Evolutionary conservation across 345 rosid species (phyloP), one percentile per base, ranked within the genome.

Genomic region (Populus euphratica): DNA sequence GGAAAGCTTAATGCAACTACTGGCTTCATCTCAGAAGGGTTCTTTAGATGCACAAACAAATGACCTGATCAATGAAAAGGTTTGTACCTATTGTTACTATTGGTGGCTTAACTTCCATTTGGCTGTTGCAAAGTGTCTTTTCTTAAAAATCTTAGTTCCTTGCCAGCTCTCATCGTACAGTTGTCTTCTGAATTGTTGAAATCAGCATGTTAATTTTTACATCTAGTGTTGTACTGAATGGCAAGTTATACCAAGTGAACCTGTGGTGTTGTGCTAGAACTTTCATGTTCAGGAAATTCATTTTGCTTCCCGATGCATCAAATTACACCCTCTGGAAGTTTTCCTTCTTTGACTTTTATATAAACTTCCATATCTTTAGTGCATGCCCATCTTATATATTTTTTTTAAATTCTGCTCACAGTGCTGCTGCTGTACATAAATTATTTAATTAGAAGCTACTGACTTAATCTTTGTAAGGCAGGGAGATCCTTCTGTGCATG

Each of bases 11-110:
- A 66, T 54, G 62, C 66, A 73, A n/a, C 74, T 74, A 36, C 77
- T 64, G 71, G 76, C 78, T 76, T 80, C 81, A 59, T 76, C 79
- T 70, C 80, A 63, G 68, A 78, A 75, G 67, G 74, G 65, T 41
- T 54, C 67, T 76, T 61, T 80, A 69, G 54, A 47, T 25, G 79
- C 82, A 61, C 83, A 75, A 59, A 81, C 71, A 29, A 82, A 73
- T 68, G 70, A 35, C 69, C 49, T 82, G 69, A 71, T 72, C 27
- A 61, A 50, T 72, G 64, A 69, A 61, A 76, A 83, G 86, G 88
- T 88, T 69, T 75, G 74, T 16, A 47, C 76, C 21, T 66, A 23
- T 52, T 47, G 25, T 36, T 17, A 23, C 39, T 61, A 41, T 36
- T 71, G 10, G 25, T 65, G 44, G 65, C 72, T 56, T 35, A 41